Conservation (phyloP, 2,329 filamentous ascomycete genomes). For the Grosmannia huntii region DNA sequence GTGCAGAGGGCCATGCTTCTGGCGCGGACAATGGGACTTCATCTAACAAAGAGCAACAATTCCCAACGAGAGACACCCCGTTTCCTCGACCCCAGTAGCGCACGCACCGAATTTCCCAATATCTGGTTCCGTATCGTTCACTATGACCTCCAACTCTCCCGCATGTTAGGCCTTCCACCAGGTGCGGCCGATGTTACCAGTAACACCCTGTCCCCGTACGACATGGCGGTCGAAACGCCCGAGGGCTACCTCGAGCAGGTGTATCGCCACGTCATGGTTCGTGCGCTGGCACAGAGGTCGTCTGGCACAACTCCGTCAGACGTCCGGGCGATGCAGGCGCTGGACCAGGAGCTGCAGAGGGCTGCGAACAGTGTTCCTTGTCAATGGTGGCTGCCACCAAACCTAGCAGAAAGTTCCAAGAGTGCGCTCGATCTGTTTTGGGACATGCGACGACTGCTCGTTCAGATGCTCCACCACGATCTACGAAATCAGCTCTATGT, state of each 20-base stretch:
- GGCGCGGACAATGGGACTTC: not conserved
- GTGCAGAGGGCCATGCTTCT: not conserved
- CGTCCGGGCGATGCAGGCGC: not conserved
- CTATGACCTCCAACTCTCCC: not conserved
- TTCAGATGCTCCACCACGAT: not conserved
- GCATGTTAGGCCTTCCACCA: not conserved
- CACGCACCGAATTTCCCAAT: not conserved
- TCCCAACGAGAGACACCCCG: not conserved
- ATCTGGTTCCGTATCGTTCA: not conserved
- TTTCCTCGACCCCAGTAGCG: not conserved
- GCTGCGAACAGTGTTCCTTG: not conserved
- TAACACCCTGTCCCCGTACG: not conserved
- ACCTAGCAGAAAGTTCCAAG: not conserved
- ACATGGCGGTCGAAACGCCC: not conserved
- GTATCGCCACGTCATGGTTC: not conserved
- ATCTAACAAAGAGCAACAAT: not conserved
- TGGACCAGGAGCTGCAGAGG: not conserved
- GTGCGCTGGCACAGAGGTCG: not conserved
- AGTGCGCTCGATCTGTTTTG: not conserved
- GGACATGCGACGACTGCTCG: not conserved
- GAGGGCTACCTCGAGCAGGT: not conserved
- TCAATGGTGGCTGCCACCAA: not conserved
- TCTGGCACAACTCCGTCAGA: not conserved
- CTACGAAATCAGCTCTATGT: not conserved
- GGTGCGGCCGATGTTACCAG: not conserved